Base-by-base conservation (phyloP, 352 stramenopile species). In the Globisporangium camurandrum region DNA sequence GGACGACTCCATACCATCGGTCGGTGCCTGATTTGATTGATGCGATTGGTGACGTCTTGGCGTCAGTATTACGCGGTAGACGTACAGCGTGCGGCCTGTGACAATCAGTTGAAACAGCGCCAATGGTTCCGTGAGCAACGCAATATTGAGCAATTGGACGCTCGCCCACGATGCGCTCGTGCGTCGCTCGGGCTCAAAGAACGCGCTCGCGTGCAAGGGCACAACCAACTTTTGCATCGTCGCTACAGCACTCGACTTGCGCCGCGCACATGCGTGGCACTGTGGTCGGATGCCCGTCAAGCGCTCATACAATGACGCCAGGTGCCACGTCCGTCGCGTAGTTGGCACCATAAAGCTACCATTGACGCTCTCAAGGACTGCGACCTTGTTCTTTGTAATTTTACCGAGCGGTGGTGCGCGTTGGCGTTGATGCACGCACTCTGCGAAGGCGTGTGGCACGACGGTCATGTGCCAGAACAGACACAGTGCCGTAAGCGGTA, bases 391-490 rank as follows among this genome's bases (percentile, higher is more conserved):
- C 7, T 19, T 40, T n/a, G 36, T 10, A 7, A 40, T n/a, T 20
- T 19, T 8, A 22, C n/a, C n/a, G n/a, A 5, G 22, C 40, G 11
- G 9, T 6, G 23, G 12, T 23, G 24, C 31, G 5, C 17, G 36
- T 9, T 17, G 36, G 14, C 2, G 17, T 31, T 31, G 22, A 2
- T 31, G 20, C 3, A 2, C 6, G 19, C 38, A 20, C 20, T 43
- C 19, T 26, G 38, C 1, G 38, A 4, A 9, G 20, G 24, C 38
- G 23, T 23, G 17, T 14, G 8, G 11, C 23, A 3, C 3, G 19
- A 46, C 22, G 6, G 40, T 33, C 22, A 46, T 46, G 11, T 33
- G 2, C 56, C 61, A 68, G 38, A 55, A 64, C 19, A 57, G 42
- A 16, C 51, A 42, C 5, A 68, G 45, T 39, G 42, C 51, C 11